phyloP scores from a whole-genome alignment of 2,329 filamentous ascomycete species.

The Fusarium phyllophilum region DNA sequence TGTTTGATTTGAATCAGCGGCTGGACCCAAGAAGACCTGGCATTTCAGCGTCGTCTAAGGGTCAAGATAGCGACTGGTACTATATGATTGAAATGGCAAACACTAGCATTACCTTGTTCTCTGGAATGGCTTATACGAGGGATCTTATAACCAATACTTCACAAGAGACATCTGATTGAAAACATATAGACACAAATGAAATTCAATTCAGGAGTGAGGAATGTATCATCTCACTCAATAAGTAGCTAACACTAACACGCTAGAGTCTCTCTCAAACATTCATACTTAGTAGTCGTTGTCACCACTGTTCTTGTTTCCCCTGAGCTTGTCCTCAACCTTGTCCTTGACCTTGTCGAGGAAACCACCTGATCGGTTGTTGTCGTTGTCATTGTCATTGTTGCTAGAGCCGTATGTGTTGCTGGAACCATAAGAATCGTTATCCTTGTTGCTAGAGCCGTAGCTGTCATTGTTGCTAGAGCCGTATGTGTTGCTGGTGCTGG shows the following conservation, averaged over 20 bases:
- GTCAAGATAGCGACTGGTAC: too few species aligned
- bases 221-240: slow-evolving; percentile 5
- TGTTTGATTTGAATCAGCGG: background rate
- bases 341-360: slow-evolving; percentile 67
- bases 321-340: slow-evolving; percentile 63
- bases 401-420: slow-evolving; percentile 12
- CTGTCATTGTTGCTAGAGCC: slow-evolving; percentile 8
- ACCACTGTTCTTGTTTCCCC: slow-evolving; percentile 51
- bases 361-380: slow-evolving; percentile 51
- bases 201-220: slow-evolving; percentile 10
- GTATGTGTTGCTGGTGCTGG: slow-evolving; percentile 20
- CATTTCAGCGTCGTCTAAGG: background rate
- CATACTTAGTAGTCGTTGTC: slow-evolving; percentile 38
- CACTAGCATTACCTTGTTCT: too few species aligned
- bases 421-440: slow-evolving; percentile 12
- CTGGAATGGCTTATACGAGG: too few species aligned
- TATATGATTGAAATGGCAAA: background rate
- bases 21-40: too few species aligned
- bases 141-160: too few species aligned
- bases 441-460: background rate
- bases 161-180: background rate
- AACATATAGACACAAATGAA: background rate
- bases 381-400: background rate
- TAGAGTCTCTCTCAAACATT: background rate
- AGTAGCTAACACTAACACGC: slow-evolving; percentile 3